A percentile compares a stretch with the other conserved stretches of the same genome.
Evolutionary conservation across 345 rosid genomes (phyloP).

Genomic region (Melaleuca quinquenervia): DNA sequence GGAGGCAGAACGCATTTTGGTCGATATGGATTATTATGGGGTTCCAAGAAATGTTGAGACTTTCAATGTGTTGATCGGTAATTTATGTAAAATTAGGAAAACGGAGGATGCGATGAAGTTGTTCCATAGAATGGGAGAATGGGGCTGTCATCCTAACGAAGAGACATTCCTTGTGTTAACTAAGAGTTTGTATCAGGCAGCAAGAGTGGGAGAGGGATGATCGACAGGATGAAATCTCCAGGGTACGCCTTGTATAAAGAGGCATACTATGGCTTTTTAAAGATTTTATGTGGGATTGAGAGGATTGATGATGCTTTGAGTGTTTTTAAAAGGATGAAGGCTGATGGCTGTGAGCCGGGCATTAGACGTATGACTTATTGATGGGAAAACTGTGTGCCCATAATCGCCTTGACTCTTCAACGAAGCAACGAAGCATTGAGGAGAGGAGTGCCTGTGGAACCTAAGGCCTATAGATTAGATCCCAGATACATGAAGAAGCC

Average conservation of each 20-base stretch:
- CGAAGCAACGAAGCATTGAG: conserved; percentile 53
- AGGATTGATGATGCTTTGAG: conserved; percentile 86
- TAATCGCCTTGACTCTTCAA: conserved; percentile 62
- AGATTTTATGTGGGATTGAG: conserved; percentile 87
- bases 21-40: conserved; percentile 81
- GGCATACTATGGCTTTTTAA: conserved; percentile 61
- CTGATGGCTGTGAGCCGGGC: conserved; percentile 61
- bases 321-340: conserved; percentile 80
- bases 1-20: conserved; percentile 67
- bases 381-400: conserved; percentile 63
- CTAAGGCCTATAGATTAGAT: conserved; percentile 62
- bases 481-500: conserved; percentile 54
- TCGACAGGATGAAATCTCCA: conserved; percentile 76
- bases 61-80: conserved; percentile 63
- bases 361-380: conserved; percentile 70
- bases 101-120: conserved; percentile 71
- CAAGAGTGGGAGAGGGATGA: conserved; percentile 91
- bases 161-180: conserved; percentile 55
- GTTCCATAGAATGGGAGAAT: conserved; percentile 72
- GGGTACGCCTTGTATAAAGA: conserved; percentile 50
- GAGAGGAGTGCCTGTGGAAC: conserved; percentile 58
- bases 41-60: conserved; percentile 83
- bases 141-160: conserved; percentile 68
- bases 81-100: conserved; percentile 73
- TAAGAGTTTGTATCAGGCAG: conserved; percentile 81